Percentiles rank a stretch among this genome's conserved stretches.
Evolutionary conservation across 345 rosid genomes (phyloP).

Genomic region (Aquilaria malaccensis): DNA sequence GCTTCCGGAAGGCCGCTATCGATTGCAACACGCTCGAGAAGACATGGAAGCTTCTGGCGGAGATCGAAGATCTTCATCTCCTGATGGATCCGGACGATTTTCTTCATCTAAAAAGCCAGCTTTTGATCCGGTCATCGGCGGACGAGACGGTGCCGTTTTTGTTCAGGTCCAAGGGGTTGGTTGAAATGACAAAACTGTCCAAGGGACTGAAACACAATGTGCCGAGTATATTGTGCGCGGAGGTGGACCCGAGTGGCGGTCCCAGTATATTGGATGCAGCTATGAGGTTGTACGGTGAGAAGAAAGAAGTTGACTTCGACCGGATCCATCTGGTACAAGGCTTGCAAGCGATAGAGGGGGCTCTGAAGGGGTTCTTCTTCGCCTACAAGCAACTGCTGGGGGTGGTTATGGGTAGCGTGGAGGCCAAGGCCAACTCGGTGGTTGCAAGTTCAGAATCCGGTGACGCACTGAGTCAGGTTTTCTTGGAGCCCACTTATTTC

Average conservation of each 20-base stretch:
- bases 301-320: conserved; percentile 23
- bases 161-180: conserved; percentile 61
- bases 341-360: conserved; percentile 64
- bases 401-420: conserved; percentile 74
- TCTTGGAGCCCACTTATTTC: conserved; percentile 69
- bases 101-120: conserved; percentile 48
- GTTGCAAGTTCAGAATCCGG: conserved; percentile 29
- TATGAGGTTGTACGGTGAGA: conserved; percentile 55
- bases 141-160: conserved; percentile 54
- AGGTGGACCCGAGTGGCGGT: conserved; percentile 83
- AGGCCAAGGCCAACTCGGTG: conserved; percentile 39
- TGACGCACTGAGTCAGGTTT: conserved; percentile 65
- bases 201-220: conserved; percentile 64
- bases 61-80: conserved; percentile 58
- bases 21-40: conserved; percentile 52
- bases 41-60: conserved; percentile 59
- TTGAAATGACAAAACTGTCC: conserved; percentile 42
- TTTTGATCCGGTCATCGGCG: conserved; percentile 26
- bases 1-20: conserved; percentile 35
- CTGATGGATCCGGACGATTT: conserved; percentile 80
- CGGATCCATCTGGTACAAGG: conserved; percentile 58
- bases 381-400: conserved; percentile 59
- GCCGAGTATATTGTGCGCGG: conserved; percentile 55
- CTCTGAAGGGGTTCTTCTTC: conserved; percentile 63
- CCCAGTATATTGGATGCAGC: conserved; percentile 83